These are phyloP conservation scores for Ochetophila trinervis DNA, from an alignment of 306 rosid species.

Conservation along the genomic window DNA sequence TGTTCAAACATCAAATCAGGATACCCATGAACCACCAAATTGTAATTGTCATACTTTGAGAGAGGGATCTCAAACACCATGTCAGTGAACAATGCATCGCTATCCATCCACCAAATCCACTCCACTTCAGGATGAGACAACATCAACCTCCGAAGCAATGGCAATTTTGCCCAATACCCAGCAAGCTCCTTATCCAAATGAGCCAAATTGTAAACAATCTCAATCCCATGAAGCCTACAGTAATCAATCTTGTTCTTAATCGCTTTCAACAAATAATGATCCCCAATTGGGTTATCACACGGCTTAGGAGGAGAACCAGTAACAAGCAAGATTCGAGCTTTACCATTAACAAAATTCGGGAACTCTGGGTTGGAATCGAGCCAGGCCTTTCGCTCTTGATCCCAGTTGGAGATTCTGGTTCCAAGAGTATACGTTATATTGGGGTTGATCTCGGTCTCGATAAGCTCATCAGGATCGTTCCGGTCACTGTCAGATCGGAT, in stretches of 20 bases:
- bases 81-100: constrained; percentile 94
- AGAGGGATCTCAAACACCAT: constrained; percentile 84
- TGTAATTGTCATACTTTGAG: constrained; percentile 55
- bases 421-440: constrained; percentile 78
- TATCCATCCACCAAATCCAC: constrained; percentile 99
- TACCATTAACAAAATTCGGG: constrained; percentile 60
- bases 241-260: constrained; percentile 94
- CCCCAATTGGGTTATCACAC: constrained; percentile 93
- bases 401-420: constrained; percentile 73
- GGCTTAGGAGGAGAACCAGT: constrained; percentile 97
- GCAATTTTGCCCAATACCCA: constrained; percentile 98
- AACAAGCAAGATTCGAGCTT: constrained; percentile 75
- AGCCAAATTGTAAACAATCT: constrained; percentile 88
- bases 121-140: constrained; percentile 93
- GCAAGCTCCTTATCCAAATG: constrained; percentile 93
- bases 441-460: constrained; percentile 44
- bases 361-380: constrained; percentile 60
- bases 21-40: constrained; percentile 87
- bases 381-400: constrained; percentile 57
- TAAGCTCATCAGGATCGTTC: constrained; percentile 51
- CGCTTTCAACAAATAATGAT: constrained; percentile 77
- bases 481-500: constrained; percentile 88
- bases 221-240: constrained; percentile 93
- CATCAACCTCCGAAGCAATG: constrained; percentile 81
- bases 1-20: constrained; percentile 94